Evolutionary conservation across 2,329 filamentous ascomycete genomes (phyloP), one percentile per base, ranked within the genome.

Genomic region (Alternaria arbusti): DNA sequence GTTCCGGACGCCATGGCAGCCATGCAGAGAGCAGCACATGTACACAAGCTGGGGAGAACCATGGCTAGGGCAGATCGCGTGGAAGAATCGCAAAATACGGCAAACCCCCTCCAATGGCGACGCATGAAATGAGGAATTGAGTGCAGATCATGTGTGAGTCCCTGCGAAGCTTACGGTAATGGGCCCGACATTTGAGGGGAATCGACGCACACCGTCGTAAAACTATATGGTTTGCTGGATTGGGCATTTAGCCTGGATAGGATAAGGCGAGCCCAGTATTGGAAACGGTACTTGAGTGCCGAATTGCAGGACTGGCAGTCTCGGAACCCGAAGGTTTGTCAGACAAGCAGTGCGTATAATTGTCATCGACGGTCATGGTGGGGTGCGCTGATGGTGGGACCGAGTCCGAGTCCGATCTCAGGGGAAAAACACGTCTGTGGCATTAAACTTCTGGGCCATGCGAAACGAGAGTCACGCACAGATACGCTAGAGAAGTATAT

Each of bases 171-270:
- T 28, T 54, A 44, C 32, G 23, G 12, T 25, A 32, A 32, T 28
- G 50, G 59, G 40, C 6, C 28, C 32, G 49, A 30, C 10, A 51
- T 57, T 54, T 52, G 56, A 63, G 25, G 44, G 50, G 25, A 63
- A n/a, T 54, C 7, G 56, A 54, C 47, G 60, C 60, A 50, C 20
- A 32, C 28, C 23, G 30, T 40, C 32, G 4, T 44, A 13, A 30
- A 30, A 32, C 49, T 47, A 30, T 47, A 54, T 63, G 30, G 56
- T 36, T 17, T 32, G 49, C 26, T 61, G 23, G 40, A 58, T 11
- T 44, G 13, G n/a, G 59, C 13, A 59, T 59, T 59, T 62, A 59
- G 44, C 44, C 49, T 59, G 36, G 49, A 58, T 54, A 11, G 15
- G n/a, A 49, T 26, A 44, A 20, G 45, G 15, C 45, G 36, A 28